These are phyloP conservation scores for Fragilaria radians DNA, from an alignment of 108 stramenopile genomes.

Conservation along the genomic window DNA sequence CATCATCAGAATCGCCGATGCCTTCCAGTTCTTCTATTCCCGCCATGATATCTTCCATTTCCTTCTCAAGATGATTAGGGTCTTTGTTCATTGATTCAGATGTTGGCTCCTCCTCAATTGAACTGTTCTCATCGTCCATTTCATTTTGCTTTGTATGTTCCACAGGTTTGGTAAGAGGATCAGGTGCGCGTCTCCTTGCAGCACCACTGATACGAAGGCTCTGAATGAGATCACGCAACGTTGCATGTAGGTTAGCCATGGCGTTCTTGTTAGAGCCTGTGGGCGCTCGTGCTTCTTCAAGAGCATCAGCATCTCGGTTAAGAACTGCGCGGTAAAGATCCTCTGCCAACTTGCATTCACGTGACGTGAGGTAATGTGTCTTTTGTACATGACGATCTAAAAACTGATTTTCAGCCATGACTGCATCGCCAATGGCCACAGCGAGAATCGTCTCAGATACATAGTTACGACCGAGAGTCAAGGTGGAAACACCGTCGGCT, in stretches of 20 bases:
- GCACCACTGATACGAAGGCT: slow-evolving; percentile 65
- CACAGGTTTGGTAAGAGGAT: slow-evolving; percentile 7
- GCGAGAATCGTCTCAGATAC: slow-evolving; percentile 59
- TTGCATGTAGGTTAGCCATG: slow-evolving; percentile 57
- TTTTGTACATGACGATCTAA: slow-evolving; percentile 78
- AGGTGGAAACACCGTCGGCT: slow-evolving; percentile 58
- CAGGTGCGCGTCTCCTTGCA: slow-evolving; percentile 22
- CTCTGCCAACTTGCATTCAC: slow-evolving; percentile 86
- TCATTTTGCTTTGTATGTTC: slow-evolving; percentile 37
- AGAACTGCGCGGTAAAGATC: slow-evolving; percentile 79
- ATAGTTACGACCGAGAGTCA: slow-evolving; percentile 62
- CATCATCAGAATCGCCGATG: slow-evolving; percentile 26
- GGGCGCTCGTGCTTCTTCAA: slow-evolving; percentile 59
- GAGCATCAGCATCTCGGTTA: slow-evolving; percentile 52
- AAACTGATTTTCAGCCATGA: slow-evolving; percentile 74
- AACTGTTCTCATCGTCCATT: slow-evolving; percentile 3
- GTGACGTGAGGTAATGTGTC: slow-evolving; percentile 56
- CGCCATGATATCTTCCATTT: slow-evolving; percentile 45
- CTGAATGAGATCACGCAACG: slow-evolving; percentile 39
- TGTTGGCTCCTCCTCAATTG: not conserved
- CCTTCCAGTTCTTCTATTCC: slow-evolving; percentile 27
- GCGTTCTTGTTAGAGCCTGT: slow-evolving; percentile 53
- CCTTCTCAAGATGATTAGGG: slow-evolving; percentile 24
- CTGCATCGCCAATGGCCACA: slow-evolving; percentile 76
- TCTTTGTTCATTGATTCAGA: slow-evolving; percentile 19